These are phyloP conservation scores for Geosmithia flava DNA, from an alignment of 2,329 filamentous ascomycete species.

Conservation along the genomic window DNA sequence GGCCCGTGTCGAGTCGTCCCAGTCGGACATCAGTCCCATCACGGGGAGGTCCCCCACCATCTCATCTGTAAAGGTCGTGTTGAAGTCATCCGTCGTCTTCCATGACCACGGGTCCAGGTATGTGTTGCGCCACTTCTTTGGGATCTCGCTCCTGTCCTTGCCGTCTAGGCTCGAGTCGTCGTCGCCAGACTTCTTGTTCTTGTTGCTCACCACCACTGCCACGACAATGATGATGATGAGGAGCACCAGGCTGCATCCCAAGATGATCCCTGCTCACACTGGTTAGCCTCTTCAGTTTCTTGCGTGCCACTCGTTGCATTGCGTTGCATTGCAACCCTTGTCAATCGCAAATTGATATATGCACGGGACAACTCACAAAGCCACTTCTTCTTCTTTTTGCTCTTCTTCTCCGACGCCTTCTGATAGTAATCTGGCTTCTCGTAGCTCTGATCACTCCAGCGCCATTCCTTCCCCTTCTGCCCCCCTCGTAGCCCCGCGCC, in stretches of 20 bases:
- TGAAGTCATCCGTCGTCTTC: constrained; percentile 85
- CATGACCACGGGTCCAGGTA: constrained; percentile 84
- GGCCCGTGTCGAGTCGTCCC: constrained; percentile 70
- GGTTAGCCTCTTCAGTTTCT: too few relatives aligned
- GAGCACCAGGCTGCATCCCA: constrained; percentile 38
- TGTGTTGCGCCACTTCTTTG: constrained; percentile 56
- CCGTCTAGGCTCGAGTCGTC: constrained; percentile 28
- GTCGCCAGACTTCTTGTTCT: constrained; percentile 25
- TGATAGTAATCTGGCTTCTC: constrained; percentile 37
- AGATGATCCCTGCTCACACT: constrained; percentile 38
- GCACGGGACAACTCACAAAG: background rate
- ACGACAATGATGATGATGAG: constrained; percentile 57
- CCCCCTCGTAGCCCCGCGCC: constrained; percentile 1
- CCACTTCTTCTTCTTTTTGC: constrained; percentile 35
- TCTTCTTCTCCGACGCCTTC: constrained; percentile 28
- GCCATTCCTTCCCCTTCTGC: constrained; percentile 30
- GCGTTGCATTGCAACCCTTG: too few relatives aligned
- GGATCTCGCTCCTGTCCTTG: constrained; percentile 44
- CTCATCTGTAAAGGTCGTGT: constrained; percentile 79
- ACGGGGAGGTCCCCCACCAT: constrained; percentile 79
- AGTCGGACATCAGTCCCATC: constrained; percentile 76
- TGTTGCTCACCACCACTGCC: constrained; percentile 54
- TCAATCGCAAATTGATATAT: background rate
- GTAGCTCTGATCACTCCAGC: constrained; percentile 27
- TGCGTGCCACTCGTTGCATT: too few relatives aligned